Conservation (phyloP, 2,329 filamentous ascomycete genomes). For the Xylariales sp. region DNA sequence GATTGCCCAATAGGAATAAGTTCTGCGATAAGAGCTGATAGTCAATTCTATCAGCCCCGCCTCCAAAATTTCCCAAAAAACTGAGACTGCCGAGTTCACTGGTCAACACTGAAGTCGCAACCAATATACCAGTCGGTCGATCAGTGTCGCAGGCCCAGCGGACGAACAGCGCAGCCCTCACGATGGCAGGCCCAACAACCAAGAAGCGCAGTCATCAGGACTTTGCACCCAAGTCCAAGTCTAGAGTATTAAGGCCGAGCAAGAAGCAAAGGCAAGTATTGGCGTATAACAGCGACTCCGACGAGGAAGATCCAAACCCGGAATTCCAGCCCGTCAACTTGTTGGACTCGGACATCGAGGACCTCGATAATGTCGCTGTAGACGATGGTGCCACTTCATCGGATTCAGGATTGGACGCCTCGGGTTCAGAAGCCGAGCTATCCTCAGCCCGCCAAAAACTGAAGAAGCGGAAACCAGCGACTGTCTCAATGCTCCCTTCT, state of each 20-base stretch:
- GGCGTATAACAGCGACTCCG: constrained; percentile 50
- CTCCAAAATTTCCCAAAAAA: too few species aligned
- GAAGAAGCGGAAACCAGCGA: constrained; percentile 23
- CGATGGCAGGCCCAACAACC: constrained; percentile 20
- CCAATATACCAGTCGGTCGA: too few species aligned
- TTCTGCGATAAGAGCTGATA: background rate
- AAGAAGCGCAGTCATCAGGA: constrained; percentile 26
- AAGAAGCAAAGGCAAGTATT: constrained; percentile 48
- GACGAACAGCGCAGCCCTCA: too few species aligned
- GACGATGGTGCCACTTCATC: constrained; percentile 41
- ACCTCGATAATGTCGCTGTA: constrained; percentile 47
- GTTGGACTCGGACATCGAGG: constrained; percentile 53
- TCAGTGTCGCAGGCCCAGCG: too few species aligned
- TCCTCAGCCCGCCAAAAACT: constrained; percentile 15
- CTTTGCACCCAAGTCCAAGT: constrained; percentile 15
- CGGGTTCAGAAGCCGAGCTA: constrained; percentile 25
- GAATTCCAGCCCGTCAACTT: constrained; percentile 49
- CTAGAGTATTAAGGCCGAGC: constrained; percentile 34
- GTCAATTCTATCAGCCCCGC: background rate
- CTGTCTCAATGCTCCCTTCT: constrained; percentile 2
- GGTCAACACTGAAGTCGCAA: too few species aligned
- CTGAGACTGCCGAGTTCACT: too few species aligned
- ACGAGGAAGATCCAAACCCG: constrained; percentile 33
- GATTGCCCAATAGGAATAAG: background rate
- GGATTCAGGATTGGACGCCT: constrained; percentile 14